Conservation (phyloP, 164 flowering plant species). For the Tetrastigma voinierianum region DNA sequence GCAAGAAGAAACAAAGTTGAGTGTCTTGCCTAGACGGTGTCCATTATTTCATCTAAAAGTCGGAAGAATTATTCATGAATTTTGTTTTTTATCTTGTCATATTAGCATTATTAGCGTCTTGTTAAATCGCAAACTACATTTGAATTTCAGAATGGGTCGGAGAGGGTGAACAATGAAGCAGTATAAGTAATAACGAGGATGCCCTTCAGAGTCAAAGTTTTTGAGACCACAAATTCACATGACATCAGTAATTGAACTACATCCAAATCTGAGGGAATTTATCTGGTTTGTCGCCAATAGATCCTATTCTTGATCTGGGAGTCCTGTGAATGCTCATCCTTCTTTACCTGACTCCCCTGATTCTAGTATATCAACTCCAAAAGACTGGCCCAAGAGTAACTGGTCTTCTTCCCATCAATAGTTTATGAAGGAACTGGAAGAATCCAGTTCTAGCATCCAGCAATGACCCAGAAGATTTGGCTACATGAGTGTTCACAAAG, state of each 20-base stretch:
- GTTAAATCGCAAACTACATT: not conserved
- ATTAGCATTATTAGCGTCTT: not conserved
- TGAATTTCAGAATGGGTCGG: constrained; percentile 24
- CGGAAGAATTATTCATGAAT: too few relatives aligned
- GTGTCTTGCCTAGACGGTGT: not conserved
- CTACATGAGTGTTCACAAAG: constrained; percentile 19
- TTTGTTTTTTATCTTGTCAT: too few relatives aligned
- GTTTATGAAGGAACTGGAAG: constrained; percentile 22
- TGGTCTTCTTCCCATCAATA: constrained; percentile 33
- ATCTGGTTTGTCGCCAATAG: constrained; percentile 45
- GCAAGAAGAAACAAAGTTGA: not conserved
- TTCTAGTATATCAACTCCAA: constrained; percentile 12
- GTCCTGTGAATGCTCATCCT: constrained; percentile 31
- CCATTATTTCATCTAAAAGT: not conserved
- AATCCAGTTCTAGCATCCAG: constrained; percentile 13
- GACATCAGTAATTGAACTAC: constrained; percentile 8
- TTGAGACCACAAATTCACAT: constrained; percentile 15
- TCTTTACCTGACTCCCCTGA: constrained; percentile 23
- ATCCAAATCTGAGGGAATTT: constrained; percentile 25
- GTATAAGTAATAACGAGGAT: constrained; percentile 12
- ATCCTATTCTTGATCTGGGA: constrained; percentile 43
- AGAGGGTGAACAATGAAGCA: not conserved
- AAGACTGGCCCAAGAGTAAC: constrained; percentile 9
- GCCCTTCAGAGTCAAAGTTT: constrained; percentile 20
- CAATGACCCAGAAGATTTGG: constrained; percentile 17